Percentiles rank a stretch among this genome's conserved stretches.
Conservation (phyloP, 495 filamentous ascomycete species). For the Hypomontagnella submonticulosa region DNA sequence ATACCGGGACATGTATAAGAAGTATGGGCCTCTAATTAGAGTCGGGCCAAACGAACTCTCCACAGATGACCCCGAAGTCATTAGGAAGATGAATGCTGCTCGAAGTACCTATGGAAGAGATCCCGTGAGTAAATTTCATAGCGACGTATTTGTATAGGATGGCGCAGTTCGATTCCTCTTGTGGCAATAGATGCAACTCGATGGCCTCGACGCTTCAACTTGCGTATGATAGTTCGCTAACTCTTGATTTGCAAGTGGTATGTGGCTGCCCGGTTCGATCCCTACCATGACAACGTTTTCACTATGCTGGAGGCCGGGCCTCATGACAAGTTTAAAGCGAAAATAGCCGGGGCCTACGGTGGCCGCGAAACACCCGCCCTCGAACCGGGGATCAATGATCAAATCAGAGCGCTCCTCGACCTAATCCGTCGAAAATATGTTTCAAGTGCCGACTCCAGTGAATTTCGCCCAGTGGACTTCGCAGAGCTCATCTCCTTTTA, state of each 20-base stretch:
- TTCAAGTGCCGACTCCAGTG: conserved; percentile 63
- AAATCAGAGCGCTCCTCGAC: conserved; percentile 55
- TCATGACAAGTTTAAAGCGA: conserved; percentile 48
- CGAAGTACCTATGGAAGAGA: conserved; percentile 55
- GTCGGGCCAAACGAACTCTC: conserved; percentile 56
- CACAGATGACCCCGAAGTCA: conserved; percentile 56
- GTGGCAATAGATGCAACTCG: neutral
- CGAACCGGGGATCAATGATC: conserved; percentile 60
- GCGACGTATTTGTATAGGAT: neutral
- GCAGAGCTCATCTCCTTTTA: conserved; percentile 61
- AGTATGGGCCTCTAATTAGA: conserved; percentile 54
- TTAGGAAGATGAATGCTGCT: conserved; percentile 52
- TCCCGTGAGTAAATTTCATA: conserved; percentile 22
- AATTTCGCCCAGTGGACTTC: conserved; percentile 47
- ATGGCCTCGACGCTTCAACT: neutral
- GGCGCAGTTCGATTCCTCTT: too few species aligned
- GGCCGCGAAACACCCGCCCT: conserved; percentile 45
- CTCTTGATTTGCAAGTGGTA: conserved; percentile 51
- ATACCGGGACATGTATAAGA: conserved; percentile 23
- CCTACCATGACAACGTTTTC: conserved; percentile 54
- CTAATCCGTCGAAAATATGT: conserved; percentile 61
- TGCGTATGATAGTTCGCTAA: conserved; percentile 15
- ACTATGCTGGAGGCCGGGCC: conserved; percentile 43
- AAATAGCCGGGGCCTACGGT: conserved; percentile 51
- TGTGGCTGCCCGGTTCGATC: conserved; percentile 53